A percentile compares a stretch with the other conserved stretches of the same genome.
phyloP scores from a whole-genome alignment of 257 asterid species.

The Ophiorrhiza pumila region DNA sequence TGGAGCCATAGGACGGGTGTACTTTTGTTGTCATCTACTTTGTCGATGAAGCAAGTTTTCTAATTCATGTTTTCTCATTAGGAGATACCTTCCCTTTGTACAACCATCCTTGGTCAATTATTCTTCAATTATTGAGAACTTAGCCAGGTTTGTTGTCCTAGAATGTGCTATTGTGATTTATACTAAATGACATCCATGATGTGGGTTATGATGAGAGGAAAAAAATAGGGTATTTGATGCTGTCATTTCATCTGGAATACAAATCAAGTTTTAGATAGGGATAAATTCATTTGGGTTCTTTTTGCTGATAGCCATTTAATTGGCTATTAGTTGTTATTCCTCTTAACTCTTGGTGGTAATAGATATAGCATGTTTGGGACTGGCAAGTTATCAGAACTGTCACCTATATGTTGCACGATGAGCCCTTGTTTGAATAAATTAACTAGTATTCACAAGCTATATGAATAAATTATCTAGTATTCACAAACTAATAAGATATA shows the following conservation, averaged over 20 bases:
- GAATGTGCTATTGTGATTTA: no score
- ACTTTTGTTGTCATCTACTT: background rate
- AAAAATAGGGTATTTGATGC: background rate
- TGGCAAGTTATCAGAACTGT: background rate
- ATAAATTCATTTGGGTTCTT: no score
- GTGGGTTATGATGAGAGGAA: background rate
- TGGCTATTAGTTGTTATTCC: no score
- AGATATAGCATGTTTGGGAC: no score
- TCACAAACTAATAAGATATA: no score
- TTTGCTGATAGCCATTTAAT: no score
- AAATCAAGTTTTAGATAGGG: background rate
- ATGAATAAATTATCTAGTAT: background rate
- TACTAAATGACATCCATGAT: background rate
- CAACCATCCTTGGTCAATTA: background rate
- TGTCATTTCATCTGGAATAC: background rate
- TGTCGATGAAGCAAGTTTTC: background rate
- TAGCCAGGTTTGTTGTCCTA: no score
- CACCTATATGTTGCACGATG: background rate
- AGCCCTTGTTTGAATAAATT: background rate
- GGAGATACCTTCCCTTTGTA: no score
- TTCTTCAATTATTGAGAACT: no score
- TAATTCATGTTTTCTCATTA: background rate
- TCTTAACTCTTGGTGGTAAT: no score
- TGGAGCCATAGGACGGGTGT: background rate
- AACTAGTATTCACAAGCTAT: background rate